Conservation (phyloP, 2,329 filamentous ascomycete species). For the Fusarium euwallaceae region DNA sequence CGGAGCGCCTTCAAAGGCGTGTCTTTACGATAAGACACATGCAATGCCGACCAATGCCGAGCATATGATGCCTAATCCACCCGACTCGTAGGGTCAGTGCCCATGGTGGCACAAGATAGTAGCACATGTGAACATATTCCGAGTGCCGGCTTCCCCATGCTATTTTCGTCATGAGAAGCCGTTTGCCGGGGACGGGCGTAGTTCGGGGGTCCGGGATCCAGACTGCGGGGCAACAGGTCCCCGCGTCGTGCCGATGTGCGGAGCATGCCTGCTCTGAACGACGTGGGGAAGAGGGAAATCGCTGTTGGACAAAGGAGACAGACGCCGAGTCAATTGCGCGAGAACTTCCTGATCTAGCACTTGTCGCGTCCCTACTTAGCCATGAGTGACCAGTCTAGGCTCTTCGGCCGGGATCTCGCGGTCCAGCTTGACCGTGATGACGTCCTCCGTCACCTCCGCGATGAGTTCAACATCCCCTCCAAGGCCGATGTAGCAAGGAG, state of each 20-base stretch:
- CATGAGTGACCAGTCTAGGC: constrained; percentile 35
- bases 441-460: constrained; percentile 66
- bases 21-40: neutral
- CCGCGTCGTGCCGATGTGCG: constrained; percentile 35
- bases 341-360: constrained; percentile 12
- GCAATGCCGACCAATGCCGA: constrained; percentile 2
- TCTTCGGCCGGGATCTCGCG: constrained; percentile 31
- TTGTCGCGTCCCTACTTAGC: neutral
- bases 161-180: constrained; percentile 12
- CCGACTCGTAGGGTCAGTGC: neutral
- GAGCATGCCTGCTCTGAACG: constrained; percentile 21
- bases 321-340: constrained; percentile 12
- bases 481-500: constrained; percentile 48
- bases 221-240: constrained; percentile 37
- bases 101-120: neutral
- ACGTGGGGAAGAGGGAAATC: constrained; percentile 17
- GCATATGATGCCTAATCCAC: constrained; percentile 7
- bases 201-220: constrained; percentile 29
- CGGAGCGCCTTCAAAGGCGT: neutral
- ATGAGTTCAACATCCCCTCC: constrained; percentile 79
- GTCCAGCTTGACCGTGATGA: constrained; percentile 66
- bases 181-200: constrained; percentile 16
- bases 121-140: neutral
- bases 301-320: neutral
- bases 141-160: constrained; percentile 5